These are phyloP conservation scores for Allomyces javanicus DNA, from an alignment of 192 early-diverging fungal genomes.

Conservation along the genomic window DNA sequence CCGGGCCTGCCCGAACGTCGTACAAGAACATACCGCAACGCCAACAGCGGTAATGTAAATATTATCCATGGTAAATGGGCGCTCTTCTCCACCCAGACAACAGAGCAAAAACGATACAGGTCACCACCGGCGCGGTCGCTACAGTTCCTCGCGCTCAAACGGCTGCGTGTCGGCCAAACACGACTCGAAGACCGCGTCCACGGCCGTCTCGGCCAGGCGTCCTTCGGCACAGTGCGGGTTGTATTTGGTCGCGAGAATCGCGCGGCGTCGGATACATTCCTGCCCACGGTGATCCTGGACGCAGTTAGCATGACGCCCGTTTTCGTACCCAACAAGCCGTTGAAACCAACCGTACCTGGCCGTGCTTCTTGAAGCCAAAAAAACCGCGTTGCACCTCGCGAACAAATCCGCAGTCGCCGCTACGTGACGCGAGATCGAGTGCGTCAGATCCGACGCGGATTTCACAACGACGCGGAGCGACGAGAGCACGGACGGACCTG, in stretches of 20 bases:
- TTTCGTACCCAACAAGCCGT: not conserved
- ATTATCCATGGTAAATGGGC: no score
- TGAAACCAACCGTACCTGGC: no score
- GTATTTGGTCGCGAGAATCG: slow-evolving; percentile 18
- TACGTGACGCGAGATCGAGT: not conserved
- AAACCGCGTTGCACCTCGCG: not conserved
- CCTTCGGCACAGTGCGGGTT: slow-evolving; percentile 15
- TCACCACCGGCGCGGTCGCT: no score
- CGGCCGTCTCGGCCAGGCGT: slow-evolving; percentile 22
- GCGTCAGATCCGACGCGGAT: not conserved
- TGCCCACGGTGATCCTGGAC: not conserved
- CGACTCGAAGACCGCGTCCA: slow-evolving; percentile 18
- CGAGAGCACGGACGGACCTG: not conserved
- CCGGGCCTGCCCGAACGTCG: no score
- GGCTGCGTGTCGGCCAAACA: slow-evolving; percentile 29
- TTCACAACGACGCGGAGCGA: not conserved
- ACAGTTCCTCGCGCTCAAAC: slow-evolving; percentile 11
- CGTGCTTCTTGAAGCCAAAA: not conserved
- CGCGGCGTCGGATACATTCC: slow-evolving; percentile 25
- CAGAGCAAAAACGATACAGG: no score
- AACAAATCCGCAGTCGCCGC: not conserved
- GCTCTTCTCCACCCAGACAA: no score
- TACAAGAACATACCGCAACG: no score
- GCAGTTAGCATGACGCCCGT: not conserved
- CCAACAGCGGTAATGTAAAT: no score